phyloP scores from a whole-genome alignment of 2,329 filamentous ascomycete species.

The Epichloe amarillans region DNA sequence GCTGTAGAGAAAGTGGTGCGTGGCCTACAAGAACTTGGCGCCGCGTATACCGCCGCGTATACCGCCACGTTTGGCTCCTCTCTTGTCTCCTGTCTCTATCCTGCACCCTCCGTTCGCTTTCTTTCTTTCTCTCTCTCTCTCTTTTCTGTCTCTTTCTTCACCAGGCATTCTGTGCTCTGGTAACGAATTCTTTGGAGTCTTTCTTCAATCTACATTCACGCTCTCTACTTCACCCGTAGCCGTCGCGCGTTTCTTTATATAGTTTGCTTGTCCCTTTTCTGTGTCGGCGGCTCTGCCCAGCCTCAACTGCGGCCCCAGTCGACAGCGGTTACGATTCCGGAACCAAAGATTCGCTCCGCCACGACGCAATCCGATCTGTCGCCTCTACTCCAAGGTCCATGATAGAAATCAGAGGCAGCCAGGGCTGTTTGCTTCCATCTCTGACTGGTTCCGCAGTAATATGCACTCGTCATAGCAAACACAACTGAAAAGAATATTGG shows the following conservation, averaged over 20 bases:
- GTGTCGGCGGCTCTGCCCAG: not conserved
- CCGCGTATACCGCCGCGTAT: not conserved
- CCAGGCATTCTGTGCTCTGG: not conserved
- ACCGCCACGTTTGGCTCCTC: not conserved
- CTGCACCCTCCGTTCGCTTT: constrained; percentile 1
- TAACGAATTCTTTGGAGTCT: not conserved
- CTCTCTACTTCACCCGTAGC: constrained; percentile 3
- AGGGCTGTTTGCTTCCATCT: not conserved
- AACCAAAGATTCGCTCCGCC: not conserved
- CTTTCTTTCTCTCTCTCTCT: no score
- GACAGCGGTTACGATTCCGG: not conserved
- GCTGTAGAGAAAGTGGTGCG: no score
- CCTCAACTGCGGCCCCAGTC: not conserved
- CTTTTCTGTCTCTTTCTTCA: not conserved
- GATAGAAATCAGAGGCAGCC: not conserved
- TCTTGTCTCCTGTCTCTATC: not conserved
- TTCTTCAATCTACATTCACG: not conserved
- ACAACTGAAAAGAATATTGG: not conserved
- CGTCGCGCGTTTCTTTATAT: constrained; percentile 1
- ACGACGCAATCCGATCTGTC: not conserved
- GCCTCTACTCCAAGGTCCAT: not conserved
- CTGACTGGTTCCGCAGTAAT: not conserved
- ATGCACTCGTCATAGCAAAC: constrained; percentile 3
- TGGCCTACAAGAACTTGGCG: not conserved
- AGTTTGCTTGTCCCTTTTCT: not conserved